Conservation (phyloP, 495 filamentous ascomycete species). For the Cryomyces minteri region DNA sequence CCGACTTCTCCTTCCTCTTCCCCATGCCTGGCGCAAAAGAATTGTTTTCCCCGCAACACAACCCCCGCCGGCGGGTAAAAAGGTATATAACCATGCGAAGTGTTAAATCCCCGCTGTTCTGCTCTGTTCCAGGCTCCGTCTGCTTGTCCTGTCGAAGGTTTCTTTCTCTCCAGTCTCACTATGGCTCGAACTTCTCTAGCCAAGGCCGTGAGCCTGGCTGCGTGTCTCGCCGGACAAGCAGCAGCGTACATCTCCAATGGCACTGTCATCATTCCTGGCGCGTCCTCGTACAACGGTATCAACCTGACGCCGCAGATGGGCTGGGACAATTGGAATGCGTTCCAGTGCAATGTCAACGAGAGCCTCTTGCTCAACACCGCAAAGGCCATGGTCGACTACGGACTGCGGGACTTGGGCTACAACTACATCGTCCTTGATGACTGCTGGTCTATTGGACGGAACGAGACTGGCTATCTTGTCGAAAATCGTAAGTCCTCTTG, state of each 20-base stretch:
- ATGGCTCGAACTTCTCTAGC: too few species aligned
- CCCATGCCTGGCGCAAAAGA: too few species aligned
- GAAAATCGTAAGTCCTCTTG: conserved; percentile 13
- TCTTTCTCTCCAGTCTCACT: too few species aligned
- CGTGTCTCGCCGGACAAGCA: background rate
- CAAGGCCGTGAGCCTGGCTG: too few species aligned
- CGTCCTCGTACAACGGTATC: conserved; percentile 21
- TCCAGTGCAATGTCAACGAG: conserved; percentile 32
- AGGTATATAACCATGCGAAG: too few species aligned
- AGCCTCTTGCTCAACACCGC: conserved; percentile 28
- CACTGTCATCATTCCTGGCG: background rate
- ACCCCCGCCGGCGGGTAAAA: too few species aligned
- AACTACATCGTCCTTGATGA: conserved; percentile 47
- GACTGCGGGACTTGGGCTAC: conserved; percentile 45
- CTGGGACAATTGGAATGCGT: conserved; percentile 25
- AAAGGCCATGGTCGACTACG: conserved; percentile 28
- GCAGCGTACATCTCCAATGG: background rate
- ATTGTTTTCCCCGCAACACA: too few species aligned
- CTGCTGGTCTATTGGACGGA: conserved; percentile 38
- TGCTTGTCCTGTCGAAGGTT: too few species aligned
- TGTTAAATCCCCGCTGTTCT: too few species aligned
- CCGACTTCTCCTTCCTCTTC: too few species aligned
- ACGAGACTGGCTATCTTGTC: conserved; percentile 25
- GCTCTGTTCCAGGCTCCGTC: too few species aligned
- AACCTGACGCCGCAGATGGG: conserved; percentile 26